These are phyloP conservation scores for Cryptosporidium felis DNA, from an alignment of 169 alveolate genomes.

Conservation along the genomic window DNA sequence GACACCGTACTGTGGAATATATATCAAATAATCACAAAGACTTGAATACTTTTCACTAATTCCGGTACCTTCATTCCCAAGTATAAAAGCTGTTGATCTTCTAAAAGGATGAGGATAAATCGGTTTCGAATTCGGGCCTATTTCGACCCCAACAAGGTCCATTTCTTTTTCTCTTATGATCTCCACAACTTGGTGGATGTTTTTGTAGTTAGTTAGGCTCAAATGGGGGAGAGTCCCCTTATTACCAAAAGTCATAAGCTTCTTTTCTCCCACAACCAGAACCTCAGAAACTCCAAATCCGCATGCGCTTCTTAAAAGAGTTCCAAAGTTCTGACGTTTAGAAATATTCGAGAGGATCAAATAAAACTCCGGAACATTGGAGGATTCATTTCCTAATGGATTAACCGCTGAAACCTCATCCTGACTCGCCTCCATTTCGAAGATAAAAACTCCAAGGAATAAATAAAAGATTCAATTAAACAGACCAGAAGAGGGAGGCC, in stretches of 20 bases:
- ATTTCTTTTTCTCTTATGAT: conserved; percentile 76
- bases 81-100: conserved; percentile 87
- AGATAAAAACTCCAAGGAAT: too few species aligned
- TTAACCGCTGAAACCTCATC: too few species aligned
- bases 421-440: too few species aligned
- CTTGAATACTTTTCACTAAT: conserved; percentile 81
- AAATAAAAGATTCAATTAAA: too few species aligned
- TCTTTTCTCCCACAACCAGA: conserved; percentile 74
- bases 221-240: conserved; percentile 76
- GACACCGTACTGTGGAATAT: conserved; percentile 87
- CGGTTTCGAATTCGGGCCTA: conserved; percentile 79
- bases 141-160: conserved; percentile 86
- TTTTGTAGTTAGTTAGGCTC: conserved; percentile 64
- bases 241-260: conserved; percentile 74
- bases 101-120: conserved; percentile 83
- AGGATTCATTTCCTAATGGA: too few species aligned
- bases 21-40: conserved; percentile 87
- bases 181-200: conserved; percentile 68
- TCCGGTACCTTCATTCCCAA: conserved; percentile 93
- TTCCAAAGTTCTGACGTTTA: conserved; percentile 76
- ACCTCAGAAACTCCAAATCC: conserved; percentile 77
- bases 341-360: conserved; percentile 74
- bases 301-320: conserved; percentile 75
- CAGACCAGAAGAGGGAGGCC: too few species aligned
- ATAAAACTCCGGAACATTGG: conserved; percentile 63